Evolutionary conservation across 2,329 filamentous ascomycete species (phyloP).

Genomic region (Chaetoscypha palmicola): DNA sequence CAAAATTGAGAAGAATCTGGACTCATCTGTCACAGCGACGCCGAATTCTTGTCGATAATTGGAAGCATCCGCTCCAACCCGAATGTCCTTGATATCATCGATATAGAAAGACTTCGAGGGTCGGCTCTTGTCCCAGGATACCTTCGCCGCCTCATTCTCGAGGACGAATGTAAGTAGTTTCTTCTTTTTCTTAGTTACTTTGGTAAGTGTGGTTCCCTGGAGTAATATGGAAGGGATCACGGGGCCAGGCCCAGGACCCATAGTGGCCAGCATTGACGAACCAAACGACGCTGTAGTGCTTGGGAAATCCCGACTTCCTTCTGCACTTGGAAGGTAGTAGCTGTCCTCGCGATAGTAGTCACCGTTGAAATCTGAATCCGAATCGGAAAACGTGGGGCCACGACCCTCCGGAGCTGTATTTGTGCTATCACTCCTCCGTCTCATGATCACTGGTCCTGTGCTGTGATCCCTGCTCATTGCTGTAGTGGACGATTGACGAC

Average conservation of each 20-base stretch:
- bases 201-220: conserved; percentile 69
- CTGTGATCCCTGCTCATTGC: conserved; percentile 78
- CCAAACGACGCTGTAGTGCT: conserved; percentile 42
- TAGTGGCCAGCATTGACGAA: conserved; percentile 37
- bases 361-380: conserved; percentile 51
- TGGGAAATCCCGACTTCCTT: conserved; percentile 42
- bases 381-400: conserved; percentile 40
- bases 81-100: conserved; percentile 89
- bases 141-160: conserved; percentile 76
- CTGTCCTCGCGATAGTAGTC: conserved; percentile 43
- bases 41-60: conserved; percentile 84
- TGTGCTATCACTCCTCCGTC: conserved; percentile 84
- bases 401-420: conserved; percentile 52
- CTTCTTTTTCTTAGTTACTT: conserved; percentile 77
- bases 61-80: conserved; percentile 72
- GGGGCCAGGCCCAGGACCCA: conserved; percentile 47
- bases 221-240: conserved; percentile 71
- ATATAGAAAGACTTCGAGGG: conserved; percentile 84
- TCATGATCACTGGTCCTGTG: conserved; percentile 80
- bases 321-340: conserved; percentile 35
- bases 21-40: conserved; percentile 58
- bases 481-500: conserved; percentile 71
- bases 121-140: conserved; percentile 76
- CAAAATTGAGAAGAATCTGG: conserved; percentile 82
- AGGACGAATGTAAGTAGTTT: conserved; percentile 67